These are phyloP conservation scores for Aspergillus diversus DNA, from an alignment of 495 filamentous ascomycete genomes.

Conservation along the genomic window DNA sequence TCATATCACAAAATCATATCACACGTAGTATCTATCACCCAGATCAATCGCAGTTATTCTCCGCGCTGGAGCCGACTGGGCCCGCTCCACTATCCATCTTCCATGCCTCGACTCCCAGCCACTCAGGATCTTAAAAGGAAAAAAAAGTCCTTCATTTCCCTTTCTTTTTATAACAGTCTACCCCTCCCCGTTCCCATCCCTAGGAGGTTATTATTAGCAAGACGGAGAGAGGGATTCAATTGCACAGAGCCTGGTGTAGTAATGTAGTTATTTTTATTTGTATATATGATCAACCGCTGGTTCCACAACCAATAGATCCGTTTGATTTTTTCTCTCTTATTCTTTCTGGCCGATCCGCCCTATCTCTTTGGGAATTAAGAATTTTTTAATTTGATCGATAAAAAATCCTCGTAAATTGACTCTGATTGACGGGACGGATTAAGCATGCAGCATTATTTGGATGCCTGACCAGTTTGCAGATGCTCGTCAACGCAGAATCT, in stretches of 20 bases:
- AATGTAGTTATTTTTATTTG: conserved; percentile 18
- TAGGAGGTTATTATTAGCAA: conserved; percentile 14
- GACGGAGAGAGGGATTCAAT: conserved; percentile 9
- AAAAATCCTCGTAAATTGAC: conserved; percentile 3
- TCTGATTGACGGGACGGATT: conserved; percentile 20
- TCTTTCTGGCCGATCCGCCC: conserved; percentile 7
- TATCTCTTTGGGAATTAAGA: neutral
- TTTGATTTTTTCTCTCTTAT: conserved; percentile 9
- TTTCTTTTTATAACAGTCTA: conserved; percentile 17
- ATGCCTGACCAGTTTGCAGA: conserved; percentile 33
- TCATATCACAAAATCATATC: conserved; percentile 14
- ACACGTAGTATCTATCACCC: conserved; percentile 20
- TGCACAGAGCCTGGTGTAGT: conserved; percentile 4
- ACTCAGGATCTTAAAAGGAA: conserved; percentile 16
- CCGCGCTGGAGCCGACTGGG: conserved; percentile 24
- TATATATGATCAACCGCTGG: conserved; percentile 11
- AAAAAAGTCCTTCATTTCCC: conserved; percentile 23
- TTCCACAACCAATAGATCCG: conserved; percentile 23
- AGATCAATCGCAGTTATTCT: conserved; percentile 23
- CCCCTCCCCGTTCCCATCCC: neutral
- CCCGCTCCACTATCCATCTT: conserved; percentile 16
- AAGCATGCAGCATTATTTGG: conserved; percentile 26
- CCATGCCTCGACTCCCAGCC: conserved; percentile 19
- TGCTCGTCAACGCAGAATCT: conserved; percentile 26
- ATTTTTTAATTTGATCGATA: neutral